These are phyloP conservation scores for Verticillium isaacii DNA, from an alignment of 2,329 filamentous ascomycete species.

Conservation along the genomic window DNA sequence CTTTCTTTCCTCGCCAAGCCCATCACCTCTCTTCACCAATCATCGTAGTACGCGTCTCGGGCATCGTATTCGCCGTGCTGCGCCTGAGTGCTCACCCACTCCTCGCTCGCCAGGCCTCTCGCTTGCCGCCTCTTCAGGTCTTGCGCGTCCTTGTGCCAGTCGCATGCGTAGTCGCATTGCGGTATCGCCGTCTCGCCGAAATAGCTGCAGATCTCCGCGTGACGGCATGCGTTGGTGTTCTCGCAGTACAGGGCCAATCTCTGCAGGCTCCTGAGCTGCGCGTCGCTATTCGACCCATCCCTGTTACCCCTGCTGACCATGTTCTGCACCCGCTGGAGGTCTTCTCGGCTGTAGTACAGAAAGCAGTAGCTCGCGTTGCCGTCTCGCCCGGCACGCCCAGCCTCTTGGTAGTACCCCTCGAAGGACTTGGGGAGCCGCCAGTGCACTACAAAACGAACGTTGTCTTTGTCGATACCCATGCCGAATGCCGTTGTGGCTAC, in stretches of 20 bases:
- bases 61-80: constrained; percentile 53
- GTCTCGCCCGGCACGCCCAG: constrained; percentile 84
- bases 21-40: constrained; percentile 16
- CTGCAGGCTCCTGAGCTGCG: constrained; percentile 58
- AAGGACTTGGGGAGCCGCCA: constrained; percentile 94
- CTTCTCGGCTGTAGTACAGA: constrained; percentile 85
- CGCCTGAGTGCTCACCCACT: constrained; percentile 60
- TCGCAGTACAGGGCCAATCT: constrained; percentile 80
- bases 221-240: constrained; percentile 65
- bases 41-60: constrained; percentile 37
- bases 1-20: neutral
- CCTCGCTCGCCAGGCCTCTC: constrained; percentile 52
- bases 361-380: constrained; percentile 84
- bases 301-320: constrained; percentile 46
- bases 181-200: constrained; percentile 63
- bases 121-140: constrained; percentile 53
- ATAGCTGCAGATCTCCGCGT: constrained; percentile 69
- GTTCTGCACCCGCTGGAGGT: constrained; percentile 68
- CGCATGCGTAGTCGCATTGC: constrained; percentile 69
- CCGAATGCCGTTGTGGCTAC: constrained; percentile 95
- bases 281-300: constrained; percentile 35
- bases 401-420: constrained; percentile 95
- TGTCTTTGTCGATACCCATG: constrained; percentile 96
- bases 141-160: constrained; percentile 67
- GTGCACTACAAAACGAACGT: constrained; percentile 91